Evolutionary conservation across 1,284 basidiomycete genomes (phyloP).

Genomic region (Bjerkandera adusta): DNA sequence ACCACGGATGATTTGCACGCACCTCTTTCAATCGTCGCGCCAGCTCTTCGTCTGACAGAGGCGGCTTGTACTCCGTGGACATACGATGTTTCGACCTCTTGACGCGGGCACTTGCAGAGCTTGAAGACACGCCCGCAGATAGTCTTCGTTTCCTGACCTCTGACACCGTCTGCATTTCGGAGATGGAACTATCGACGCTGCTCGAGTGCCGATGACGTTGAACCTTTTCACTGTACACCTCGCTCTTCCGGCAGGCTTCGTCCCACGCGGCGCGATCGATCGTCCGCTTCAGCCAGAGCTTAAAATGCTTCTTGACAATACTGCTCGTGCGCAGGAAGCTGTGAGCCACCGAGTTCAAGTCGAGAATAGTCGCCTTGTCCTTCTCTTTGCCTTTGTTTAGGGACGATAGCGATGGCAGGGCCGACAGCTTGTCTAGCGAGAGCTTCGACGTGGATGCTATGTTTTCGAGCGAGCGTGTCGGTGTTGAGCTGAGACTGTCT

Average conservation of each 20-base stretch:
- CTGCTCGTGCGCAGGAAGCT: conserved; percentile 19
- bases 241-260: conserved; percentile 57
- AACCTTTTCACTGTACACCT: conserved; percentile 54
- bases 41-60: conserved; percentile 61
- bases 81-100: conserved; percentile 46
- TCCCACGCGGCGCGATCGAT: conserved; percentile 48
- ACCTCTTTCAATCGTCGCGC: conserved; percentile 68
- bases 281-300: conserved; percentile 42
- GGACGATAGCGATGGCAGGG: conserved; percentile 4
- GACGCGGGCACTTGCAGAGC: conserved; percentile 20
- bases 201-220: conserved; percentile 37
- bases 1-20: conserved; percentile 19
- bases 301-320: conserved; percentile 35
- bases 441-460: conserved; percentile 7
- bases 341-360: conserved; percentile 16
- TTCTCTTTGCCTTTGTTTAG: conserved; percentile 25
- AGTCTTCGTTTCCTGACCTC: conserved; percentile 25
- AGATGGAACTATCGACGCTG: conserved; percentile 20
- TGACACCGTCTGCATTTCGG: conserved; percentile 14
- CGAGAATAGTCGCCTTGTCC: conserved; percentile 25
- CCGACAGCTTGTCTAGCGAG: background rate
- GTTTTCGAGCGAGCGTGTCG: background rate
- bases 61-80: conserved; percentile 45
- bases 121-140: conserved; percentile 17
- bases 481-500: conserved; percentile 15